Base-by-base conservation (phyloP, 1,284 basidiomycete genomes). In the Rhodofomes roseus region DNA sequence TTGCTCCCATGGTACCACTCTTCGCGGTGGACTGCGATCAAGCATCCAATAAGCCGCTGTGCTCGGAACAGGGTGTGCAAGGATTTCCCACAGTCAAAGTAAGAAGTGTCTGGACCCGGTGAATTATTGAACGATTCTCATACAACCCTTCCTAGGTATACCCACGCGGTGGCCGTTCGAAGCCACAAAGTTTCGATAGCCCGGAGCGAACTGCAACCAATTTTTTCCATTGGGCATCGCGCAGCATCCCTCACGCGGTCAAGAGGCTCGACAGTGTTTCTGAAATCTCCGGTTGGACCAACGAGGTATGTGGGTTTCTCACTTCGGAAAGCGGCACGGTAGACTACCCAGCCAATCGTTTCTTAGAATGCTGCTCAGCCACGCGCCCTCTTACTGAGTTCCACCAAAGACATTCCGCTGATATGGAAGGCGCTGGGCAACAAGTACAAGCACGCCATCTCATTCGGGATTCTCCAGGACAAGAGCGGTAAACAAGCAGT, bases 61-160 rank as follows among this genome's bases (percentile, higher is more conserved):
- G 95, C 70, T 85, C 85, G 0, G 85, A 93, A 62, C 91, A 93
- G 78, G 87, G 86, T n/a, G 83, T 97, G 22, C 81, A 95, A 75
- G 95, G 96, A 1, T 98, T 96, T 81, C 95, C 96, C 1, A 97
- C 95, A 3, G 79, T 96, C 73, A 98, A 93, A 77, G 85, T 83
- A 67, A 54, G 74, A 62, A 23, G 41, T 44, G 11, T 37, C 34
- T 55, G 27, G 16, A 56, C 62, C 29, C 14, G 56, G 50, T 37
- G 48, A 43, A 25, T 37, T n/a, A 22, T 27, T n/a, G 50, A 18
- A 39, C 58, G 37, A 31, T 59, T 57, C 62, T 34, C 22, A 25
- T 44, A 22, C 34, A 36, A 22, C 37, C 11, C 12, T 48, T 18
- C 64, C n/a, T n/a, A 91, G 84, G 76, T 92, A 6, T 96, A 89